phyloP scores from a whole-genome alignment of 2,329 filamentous ascomycete species.

The Ustulina deusta region DNA sequence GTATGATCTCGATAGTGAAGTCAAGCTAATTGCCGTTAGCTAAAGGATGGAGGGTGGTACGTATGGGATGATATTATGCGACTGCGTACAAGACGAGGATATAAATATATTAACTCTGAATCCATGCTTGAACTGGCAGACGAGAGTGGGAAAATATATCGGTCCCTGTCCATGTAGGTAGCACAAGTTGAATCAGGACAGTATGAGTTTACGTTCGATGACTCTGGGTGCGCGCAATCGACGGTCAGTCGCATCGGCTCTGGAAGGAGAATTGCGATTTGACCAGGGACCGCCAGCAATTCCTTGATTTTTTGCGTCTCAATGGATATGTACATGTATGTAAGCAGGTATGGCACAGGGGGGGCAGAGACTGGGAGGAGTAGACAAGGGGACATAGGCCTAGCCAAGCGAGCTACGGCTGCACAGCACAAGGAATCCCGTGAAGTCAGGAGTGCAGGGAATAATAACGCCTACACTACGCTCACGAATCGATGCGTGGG shows the following conservation, averaged over 20 bases:
- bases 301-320: conserved; percentile 23
- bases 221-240: conserved; percentile 12
- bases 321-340: conserved; percentile 14
- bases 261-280: not conserved
- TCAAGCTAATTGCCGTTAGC: conserved; percentile 1
- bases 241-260: conserved; percentile 21
- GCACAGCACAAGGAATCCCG: conserved; percentile 3
- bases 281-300: not conserved
- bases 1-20: conserved; percentile 9
- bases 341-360: conserved; percentile 17
- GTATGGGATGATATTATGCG: conserved; percentile 15
- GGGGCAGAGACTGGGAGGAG: not conserved
- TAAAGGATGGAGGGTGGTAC: conserved; percentile 20
- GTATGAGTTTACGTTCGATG: conserved; percentile 15
- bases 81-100: conserved; percentile 22
- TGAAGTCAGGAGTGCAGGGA: not conserved
- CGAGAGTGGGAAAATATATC: conserved; percentile 11
- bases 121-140: conserved; percentile 25
- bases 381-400: conserved; percentile 22
- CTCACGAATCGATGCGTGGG: not conserved
- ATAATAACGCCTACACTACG: not conserved
- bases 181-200: not conserved
- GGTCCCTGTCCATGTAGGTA: not conserved
- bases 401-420: conserved; percentile 14
- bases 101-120: conserved; percentile 21